Conservation (phyloP, 108 stramenopile species). For the Hondaea fermentalgiana region DNA sequence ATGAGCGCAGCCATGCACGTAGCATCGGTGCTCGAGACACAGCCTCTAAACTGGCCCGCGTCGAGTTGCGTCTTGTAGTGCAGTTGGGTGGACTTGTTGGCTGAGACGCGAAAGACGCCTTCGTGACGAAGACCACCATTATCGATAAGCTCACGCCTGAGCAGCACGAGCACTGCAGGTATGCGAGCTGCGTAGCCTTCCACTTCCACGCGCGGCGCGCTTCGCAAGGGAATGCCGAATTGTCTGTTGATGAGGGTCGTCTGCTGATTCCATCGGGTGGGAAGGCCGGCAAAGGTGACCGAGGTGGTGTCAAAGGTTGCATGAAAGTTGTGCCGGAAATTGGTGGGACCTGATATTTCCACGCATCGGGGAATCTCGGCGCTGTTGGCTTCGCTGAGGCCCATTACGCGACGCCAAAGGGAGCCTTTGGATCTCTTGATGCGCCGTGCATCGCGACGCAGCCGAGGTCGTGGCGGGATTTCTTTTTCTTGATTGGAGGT, state of each 20-base stretch:
- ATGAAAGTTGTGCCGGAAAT: not conserved
- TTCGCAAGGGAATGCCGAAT: not conserved
- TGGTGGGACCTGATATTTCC: not conserved
- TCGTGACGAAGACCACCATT: not conserved
- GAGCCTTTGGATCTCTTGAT: no score
- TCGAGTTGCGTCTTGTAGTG: not conserved
- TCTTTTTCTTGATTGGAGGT: no score
- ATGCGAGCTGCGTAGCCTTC: not conserved
- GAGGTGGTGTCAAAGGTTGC: not conserved
- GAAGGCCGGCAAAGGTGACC: not conserved
- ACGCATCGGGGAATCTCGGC: not conserved
- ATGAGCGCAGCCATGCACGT: slow-evolving; percentile 9
- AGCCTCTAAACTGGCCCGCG: not conserved
- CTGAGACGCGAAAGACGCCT: not conserved
- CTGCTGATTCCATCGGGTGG: not conserved
- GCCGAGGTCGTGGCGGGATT: no score
- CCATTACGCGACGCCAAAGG: no score
- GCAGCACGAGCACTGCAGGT: not conserved
- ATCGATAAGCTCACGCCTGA: not conserved
- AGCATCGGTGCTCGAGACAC: not conserved
- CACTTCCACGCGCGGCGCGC: not conserved
- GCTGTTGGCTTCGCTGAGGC: no score
- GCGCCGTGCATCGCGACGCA: no score
- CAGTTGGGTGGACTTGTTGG: not conserved
- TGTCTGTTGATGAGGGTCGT: not conserved